Evolutionary conservation across 2,329 filamentous ascomycete species (phyloP).

Genomic region (Tympanopsis confertula): DNA sequence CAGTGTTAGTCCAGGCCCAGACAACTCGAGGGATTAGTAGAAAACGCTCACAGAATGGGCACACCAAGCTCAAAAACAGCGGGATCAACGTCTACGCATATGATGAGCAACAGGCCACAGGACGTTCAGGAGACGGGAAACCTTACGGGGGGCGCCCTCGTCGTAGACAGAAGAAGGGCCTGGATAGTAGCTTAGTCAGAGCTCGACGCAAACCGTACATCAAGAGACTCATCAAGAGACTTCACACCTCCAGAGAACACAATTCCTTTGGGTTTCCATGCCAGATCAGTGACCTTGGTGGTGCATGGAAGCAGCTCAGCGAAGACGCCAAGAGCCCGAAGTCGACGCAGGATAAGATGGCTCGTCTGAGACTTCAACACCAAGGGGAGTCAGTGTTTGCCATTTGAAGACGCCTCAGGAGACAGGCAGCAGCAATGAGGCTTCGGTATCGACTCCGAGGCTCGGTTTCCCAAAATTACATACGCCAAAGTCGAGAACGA

Average conservation of each 20-base stretch:
- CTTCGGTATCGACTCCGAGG: neutral
- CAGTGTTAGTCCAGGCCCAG: neutral
- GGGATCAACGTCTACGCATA: constrained; percentile 54
- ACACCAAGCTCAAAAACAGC: constrained; percentile 66
- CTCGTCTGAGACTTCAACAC: constrained; percentile 65
- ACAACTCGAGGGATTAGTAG: neutral
- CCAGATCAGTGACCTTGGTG: constrained; percentile 64
- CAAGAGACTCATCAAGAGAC: neutral
- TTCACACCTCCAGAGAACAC: constrained; percentile 61
- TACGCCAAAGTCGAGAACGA: constrained; percentile 58
- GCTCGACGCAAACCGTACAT: constrained; percentile 2
- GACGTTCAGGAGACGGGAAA: neutral
- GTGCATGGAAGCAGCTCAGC: constrained; percentile 83
- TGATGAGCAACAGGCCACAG: constrained; percentile 23
- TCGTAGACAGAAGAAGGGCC: constrained; percentile 66
- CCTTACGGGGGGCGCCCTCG: constrained; percentile 43
- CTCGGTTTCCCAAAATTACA: constrained; percentile 3
- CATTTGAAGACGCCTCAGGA: constrained; percentile 7
- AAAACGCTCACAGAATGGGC: constrained; percentile 29
- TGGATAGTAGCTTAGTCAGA: constrained; percentile 6
- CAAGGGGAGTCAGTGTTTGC: too few relatives aligned
- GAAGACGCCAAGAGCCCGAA: constrained; percentile 72
- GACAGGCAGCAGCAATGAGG: neutral
- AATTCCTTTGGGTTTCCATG: constrained; percentile 74
- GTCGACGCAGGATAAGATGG: constrained; percentile 63